Base-by-base conservation (phyloP, 164 flowering plant genomes). In the Taxillus chinensis region DNA sequence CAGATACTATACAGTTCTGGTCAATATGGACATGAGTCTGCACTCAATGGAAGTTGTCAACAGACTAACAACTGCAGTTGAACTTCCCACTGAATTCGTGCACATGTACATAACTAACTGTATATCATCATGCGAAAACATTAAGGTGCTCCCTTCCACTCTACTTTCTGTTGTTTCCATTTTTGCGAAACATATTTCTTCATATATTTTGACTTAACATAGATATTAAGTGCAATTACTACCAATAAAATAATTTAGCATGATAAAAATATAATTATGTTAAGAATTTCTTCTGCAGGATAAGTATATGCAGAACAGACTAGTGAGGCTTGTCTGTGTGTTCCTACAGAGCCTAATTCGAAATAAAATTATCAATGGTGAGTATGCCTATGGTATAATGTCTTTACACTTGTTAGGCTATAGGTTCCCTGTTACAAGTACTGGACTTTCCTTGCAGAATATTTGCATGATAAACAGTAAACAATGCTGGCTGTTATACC, bases 1-100 rank as follows among this genome's bases (percentile, higher is more conserved):
- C 86, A 93, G 99, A 17, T 95, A 95, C 76, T 87, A 83, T 66
- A 83, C 82, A n/a, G 86, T 83, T 67, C 93, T 95, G 63, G 93
- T 89, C 67, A 83, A 76, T 67, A 95, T 95, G 99, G 96, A 87
- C 55, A 90, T 95, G 99, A 95, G 97, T 70, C 80, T 95, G 62
- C 99, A 95, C 65, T 95, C 99, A 0, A 95, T 91, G 99, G 99
- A 91, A 81, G 99, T 95, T 60, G 99, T 95, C 57, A 95, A 95
- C 80, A 79, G 95, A 71, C 87, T 95, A 14, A 95, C 99, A 3
- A 82, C 86, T 39, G 84, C 88, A 17, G 95, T 87, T 66, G 86
- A 91, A 52, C 95, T 95, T 66, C 97, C 97, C 0, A 84, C 87
- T 17, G 97, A 89, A 57, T 95, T 89, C 70, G 78, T 95, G 7